Base-by-base conservation (phyloP, 2,329 filamentous ascomycete species). In the Diaporthe vexans region DNA sequence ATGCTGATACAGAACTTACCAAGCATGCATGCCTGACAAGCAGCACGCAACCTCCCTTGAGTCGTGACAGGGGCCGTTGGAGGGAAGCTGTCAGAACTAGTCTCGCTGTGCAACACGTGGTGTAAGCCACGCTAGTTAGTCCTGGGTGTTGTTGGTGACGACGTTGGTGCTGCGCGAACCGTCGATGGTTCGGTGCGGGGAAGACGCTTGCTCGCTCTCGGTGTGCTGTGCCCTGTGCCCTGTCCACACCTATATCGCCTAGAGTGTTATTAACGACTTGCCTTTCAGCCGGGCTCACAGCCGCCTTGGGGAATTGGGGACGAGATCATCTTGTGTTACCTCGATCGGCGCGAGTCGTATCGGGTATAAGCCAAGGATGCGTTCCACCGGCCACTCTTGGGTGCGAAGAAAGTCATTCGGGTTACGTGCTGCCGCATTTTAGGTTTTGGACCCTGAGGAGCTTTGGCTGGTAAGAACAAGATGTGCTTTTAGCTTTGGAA, bases 141-240 rank as follows among this genome's bases (percentile, higher is more conserved):
- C 5, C 15, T 29, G 9, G 9, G 4, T 67, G 61, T 29, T 29
- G 29, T 33, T 33, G 29, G 29, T 33, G 29, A 33, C 29, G 29
- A 33, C 29, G 37, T 11, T 40, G 37, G 15, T 46, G 17, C 17
- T 29, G 10, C 19, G 4, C 52, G 61, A 67, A 67, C 46, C 21
- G 43, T 67, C 29, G 61, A 37, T 67, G 43, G 46, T 19, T 24
- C 19, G 46, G 46, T 67, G 63, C 63, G 63, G 63, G 63, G 63
- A 67, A 67, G 63, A 67, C 13, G 46, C n/a, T 17, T 21, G 21
- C 19, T 21, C 13, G 15, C 40, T 43, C 40, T 43, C 40, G 40
- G 46, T 21, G 43, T 46, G 43, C 15, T 43, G 40, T 19, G 17
- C 15, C 40, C 40, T 19, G 19, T n/a, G 21, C 11, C 9, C 13